Percentiles rank a stretch among this genome's conserved stretches.
Conservation (phyloP, 805 yeast species). For the Myxozyma monticola region DNA sequence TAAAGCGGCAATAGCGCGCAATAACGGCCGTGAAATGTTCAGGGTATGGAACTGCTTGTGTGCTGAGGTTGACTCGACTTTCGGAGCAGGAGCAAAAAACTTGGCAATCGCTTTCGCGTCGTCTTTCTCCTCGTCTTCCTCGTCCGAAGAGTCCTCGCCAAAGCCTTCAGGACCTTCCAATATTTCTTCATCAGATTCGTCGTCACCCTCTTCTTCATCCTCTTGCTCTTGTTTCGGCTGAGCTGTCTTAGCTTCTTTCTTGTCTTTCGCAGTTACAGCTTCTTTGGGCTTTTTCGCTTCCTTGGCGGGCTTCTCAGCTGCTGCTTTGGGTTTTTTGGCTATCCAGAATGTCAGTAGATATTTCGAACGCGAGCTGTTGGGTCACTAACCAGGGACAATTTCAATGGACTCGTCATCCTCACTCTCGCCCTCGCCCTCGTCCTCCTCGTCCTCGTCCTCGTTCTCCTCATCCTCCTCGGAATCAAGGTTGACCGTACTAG, state of each 20-base stretch:
- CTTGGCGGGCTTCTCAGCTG: conserved; percentile 8
- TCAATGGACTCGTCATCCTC: conserved; percentile 37
- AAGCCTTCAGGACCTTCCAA: conserved; percentile 38
- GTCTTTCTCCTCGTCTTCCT: conserved; percentile 53
- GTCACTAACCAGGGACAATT: neutral
- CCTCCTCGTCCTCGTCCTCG: conserved; percentile 40
- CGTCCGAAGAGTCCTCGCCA: conserved; percentile 41
- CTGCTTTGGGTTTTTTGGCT: conserved; percentile 33
- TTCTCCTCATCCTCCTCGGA: conserved; percentile 45
- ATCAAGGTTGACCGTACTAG: neutral
- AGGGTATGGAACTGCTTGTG: conserved; percentile 73
- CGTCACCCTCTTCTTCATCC: conserved; percentile 46
- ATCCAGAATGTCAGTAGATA: neutral
- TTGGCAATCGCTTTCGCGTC: conserved; percentile 80
- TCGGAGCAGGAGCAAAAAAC: conserved; percentile 64
- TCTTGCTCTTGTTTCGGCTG: conserved; percentile 42
- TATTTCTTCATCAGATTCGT: conserved; percentile 36
- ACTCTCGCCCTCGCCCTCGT: conserved; percentile 46
- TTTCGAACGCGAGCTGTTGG: neutral
- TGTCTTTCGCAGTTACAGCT: conserved; percentile 42
- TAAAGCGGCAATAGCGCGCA: conserved; percentile 75
- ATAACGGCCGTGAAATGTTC: conserved; percentile 83
- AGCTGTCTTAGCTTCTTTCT: conserved; percentile 36
- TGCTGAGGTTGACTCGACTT: conserved; percentile 54
- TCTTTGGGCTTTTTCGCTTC: conserved; percentile 32